Percentiles rank a stretch among this genome's conserved stretches.
Conservation (phyloP, 352 stramenopile species). For the Phytophthora pistaciae region DNA sequence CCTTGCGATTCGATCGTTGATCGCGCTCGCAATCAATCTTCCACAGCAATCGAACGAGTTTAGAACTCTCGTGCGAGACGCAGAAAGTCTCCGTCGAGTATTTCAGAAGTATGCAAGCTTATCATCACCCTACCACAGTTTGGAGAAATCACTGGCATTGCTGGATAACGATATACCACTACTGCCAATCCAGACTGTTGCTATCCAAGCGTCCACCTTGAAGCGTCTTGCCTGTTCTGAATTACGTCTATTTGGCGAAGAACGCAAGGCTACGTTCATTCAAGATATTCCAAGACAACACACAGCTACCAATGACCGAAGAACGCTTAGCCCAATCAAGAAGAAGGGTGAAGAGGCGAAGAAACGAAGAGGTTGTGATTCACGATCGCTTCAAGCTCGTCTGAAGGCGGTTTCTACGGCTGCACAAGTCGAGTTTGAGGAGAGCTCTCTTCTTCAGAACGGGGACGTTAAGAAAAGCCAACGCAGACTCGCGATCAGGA, state of each 20-base stretch:
- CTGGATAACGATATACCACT: background rate
- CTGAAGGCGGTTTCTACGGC: slow-evolving; percentile 15
- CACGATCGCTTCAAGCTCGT: slow-evolving; percentile 13
- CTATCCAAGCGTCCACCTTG: slow-evolving; percentile 14
- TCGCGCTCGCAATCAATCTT: slow-evolving; percentile 44
- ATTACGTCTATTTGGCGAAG: slow-evolving; percentile 16
- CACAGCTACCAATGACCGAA: background rate
- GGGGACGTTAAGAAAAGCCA: slow-evolving; percentile 19
- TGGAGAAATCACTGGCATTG: slow-evolving; percentile 9
- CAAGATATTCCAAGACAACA: background rate
- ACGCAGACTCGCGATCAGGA: slow-evolving; percentile 37
- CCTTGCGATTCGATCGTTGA: slow-evolving; percentile 45
- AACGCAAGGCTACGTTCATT: background rate
- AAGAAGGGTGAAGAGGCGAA: background rate
- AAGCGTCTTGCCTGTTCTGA: slow-evolving; percentile 16
- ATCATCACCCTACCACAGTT: background rate
- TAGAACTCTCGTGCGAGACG: slow-evolving; percentile 30
- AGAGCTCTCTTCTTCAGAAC: background rate
- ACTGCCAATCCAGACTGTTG: slow-evolving; percentile 19
- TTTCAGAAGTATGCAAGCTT: slow-evolving; percentile 2
- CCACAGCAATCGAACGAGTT: slow-evolving; percentile 43
- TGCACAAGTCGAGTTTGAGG: slow-evolving; percentile 21
- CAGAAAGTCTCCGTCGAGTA: slow-evolving; percentile 1
- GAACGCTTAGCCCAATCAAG: slow-evolving; percentile 14
- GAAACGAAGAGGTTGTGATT: background rate